A percentile compares a stretch with the other conserved stretches of the same genome.
These are phyloP conservation scores for Syzygium aromaticum DNA, from an alignment of 345 rosid genomes.

Conservation along the genomic window DNA sequence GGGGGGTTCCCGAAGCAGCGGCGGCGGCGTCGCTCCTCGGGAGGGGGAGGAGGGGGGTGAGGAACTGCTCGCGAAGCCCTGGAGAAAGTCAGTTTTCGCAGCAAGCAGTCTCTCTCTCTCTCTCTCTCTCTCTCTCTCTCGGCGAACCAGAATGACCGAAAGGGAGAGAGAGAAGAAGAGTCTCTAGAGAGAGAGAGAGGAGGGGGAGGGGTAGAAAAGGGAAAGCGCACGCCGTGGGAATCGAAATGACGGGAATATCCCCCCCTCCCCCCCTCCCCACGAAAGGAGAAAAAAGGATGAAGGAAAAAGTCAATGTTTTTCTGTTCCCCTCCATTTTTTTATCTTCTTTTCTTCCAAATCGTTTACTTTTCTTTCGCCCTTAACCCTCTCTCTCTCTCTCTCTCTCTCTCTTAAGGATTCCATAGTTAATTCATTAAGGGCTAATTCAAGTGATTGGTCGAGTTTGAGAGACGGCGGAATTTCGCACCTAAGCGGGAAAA, in stretches of 20 bases:
- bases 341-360: too few relatives aligned
- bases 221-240: not conserved
- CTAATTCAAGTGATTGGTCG: not conserved
- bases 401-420: not conserved
- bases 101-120: not conserved
- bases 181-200: not conserved
- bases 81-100: not conserved
- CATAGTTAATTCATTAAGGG: not conserved
- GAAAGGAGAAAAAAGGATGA: not conserved
- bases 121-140: not conserved
- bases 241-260: not conserved
- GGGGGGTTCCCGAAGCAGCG: not conserved
- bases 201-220: not conserved
- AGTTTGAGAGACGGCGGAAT: not conserved
- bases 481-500: not conserved
- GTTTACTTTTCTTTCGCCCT: not conserved
- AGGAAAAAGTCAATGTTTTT: not conserved
- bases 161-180: not conserved
- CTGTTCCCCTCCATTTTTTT: not conserved
- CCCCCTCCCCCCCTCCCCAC: too few relatives aligned
- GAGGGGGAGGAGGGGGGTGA: not conserved
- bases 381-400: not conserved
- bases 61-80: not conserved
- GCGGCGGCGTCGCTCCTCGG: not conserved
- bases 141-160: not conserved